Base-by-base conservation (phyloP, 2,329 filamentous ascomycete species). In the Microsporum ferrugineum region DNA sequence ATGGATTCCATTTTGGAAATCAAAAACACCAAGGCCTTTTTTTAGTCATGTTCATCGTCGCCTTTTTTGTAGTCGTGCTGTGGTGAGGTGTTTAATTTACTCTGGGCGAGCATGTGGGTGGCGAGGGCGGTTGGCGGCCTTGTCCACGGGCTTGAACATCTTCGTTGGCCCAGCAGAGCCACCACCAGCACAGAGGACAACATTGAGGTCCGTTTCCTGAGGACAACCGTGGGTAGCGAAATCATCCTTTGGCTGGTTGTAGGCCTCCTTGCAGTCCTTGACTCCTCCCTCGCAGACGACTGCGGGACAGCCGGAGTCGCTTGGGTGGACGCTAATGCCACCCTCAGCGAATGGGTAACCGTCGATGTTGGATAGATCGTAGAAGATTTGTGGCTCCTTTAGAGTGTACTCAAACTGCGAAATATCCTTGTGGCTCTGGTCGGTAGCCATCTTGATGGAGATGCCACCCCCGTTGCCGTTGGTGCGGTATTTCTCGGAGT, bases 351-450 rank as follows among this genome's bases (percentile, higher is more conserved):
- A 75, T 57, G 68, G 64, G 51, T 72, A 71, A 63, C 66, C 63
- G 65, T 75, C 65, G 63, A 75, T 73, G 66, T 69, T 73, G 60
- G 73, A 75, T n/a, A 75, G 65, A 63, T 75, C 73, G 71, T 72
- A 75, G 69, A 65, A 74, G 65, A 75, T 69, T 33, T 67, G 72
- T 45, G 41, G 47, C n/a, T 62, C 34, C 4, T 70, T 68, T 43
- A 68, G 61, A 61, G 72, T 75, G 68, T 75, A 75, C 66, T 75
- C 72, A 65, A 74, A 76, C 70, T 77, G 75, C n/a, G 76, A 72
- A 53, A 77, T 70, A 27, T 75, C 68, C 60, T 63, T 43, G 63
- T 72, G 70, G 58, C 65, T 62, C 23, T 67, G 64, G 23, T 64
- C 61, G 63, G 70, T 69, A 62, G 74, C 67, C 43, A 76, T 66